phyloP scores from a whole-genome alignment of 2,329 filamentous ascomycete species.

The Intubia oerlemansii region DNA sequence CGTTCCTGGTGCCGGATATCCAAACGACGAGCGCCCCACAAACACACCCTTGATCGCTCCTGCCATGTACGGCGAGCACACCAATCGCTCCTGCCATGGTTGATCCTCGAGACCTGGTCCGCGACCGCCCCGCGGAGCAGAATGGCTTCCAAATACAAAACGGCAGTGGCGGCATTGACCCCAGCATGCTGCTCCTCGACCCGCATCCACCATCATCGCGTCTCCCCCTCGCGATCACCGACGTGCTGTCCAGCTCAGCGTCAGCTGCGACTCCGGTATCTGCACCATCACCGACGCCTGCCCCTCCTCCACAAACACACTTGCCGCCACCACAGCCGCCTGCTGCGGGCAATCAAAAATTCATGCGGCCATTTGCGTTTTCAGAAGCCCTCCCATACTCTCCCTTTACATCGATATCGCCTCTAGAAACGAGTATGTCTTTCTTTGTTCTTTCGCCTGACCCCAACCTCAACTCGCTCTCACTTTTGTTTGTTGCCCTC shows the following conservation, averaged over 20 bases:
- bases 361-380: conserved; percentile 33
- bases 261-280: conserved; percentile 4
- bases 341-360: no score
- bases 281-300: conserved; percentile 1
- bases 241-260: conserved; percentile 4
- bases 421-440: conserved; percentile 49
- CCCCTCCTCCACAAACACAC: conserved; percentile 1
- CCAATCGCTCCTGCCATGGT: conserved; percentile 12
- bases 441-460: conserved; percentile 4
- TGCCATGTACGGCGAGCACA: conserved; percentile 11
- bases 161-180: conserved; percentile 8
- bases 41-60: no score
- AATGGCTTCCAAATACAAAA: conserved; percentile 8
- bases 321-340: no score
- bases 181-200: conserved; percentile 8
- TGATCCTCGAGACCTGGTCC: conserved; percentile 8
- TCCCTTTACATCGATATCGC: conserved; percentile 59
- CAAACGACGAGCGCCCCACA: conserved; percentile 1
- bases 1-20: no score
- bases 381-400: conserved; percentile 66
- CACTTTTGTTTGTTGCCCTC: no score
- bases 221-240: conserved; percentile 2
- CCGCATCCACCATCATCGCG: conserved; percentile 5
- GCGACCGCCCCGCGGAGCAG: conserved; percentile 6
- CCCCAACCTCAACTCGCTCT: no score